Conservation (phyloP, 2,329 filamentous ascomycete species). For the Epichloe sp. region DNA sequence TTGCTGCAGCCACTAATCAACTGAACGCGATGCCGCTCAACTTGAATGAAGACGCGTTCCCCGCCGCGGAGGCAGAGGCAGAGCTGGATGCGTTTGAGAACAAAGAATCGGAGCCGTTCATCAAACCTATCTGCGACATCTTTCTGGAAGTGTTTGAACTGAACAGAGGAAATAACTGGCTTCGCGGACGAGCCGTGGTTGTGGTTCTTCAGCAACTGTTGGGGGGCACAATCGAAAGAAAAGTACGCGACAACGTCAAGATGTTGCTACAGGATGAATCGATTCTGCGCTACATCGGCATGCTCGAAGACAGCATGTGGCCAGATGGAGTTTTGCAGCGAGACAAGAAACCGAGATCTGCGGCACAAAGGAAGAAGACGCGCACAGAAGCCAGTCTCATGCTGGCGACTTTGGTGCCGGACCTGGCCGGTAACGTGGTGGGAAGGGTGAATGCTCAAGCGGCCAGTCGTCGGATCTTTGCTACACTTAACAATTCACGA, state of each 20-base stretch:
- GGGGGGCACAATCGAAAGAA: slow-evolving; percentile 94
- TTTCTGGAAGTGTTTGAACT: slow-evolving; percentile 94
- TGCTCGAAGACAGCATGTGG: slow-evolving; percentile 72
- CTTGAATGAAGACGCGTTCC: slow-evolving; percentile 35
- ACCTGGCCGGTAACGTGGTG: slow-evolving; percentile 85
- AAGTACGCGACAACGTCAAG: slow-evolving; percentile 75
- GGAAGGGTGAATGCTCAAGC: slow-evolving; percentile 83
- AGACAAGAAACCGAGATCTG: slow-evolving; percentile 43
- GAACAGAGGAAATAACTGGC: slow-evolving; percentile 92
- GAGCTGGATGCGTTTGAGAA: slow-evolving; percentile 89
- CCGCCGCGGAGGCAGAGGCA: slow-evolving; percentile 71
- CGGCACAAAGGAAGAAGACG: slow-evolving; percentile 64
- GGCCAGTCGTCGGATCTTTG: slow-evolving; percentile 78
- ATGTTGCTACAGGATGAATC: slow-evolving; percentile 64
- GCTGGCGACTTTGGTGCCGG: slow-evolving; percentile 78
- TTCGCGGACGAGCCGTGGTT: slow-evolving; percentile 87
- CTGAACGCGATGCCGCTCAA: slow-evolving; percentile 42
- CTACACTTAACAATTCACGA: slow-evolving; percentile 78
- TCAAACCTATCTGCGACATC: slow-evolving; percentile 95
- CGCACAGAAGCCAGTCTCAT: slow-evolving; percentile 79
- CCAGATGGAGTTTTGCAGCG: slow-evolving; percentile 49
- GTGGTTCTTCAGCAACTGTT: slow-evolving; percentile 92
- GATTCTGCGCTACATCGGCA: slow-evolving; percentile 59
- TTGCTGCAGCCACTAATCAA: slow-evolving; percentile 60
- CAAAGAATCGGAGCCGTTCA: slow-evolving; percentile 81